Percentiles rank a stretch among this genome's conserved stretches.
Evolutionary conservation across 352 stramenopile genomes (phyloP).

Genomic region (Globisporangium canariense): DNA sequence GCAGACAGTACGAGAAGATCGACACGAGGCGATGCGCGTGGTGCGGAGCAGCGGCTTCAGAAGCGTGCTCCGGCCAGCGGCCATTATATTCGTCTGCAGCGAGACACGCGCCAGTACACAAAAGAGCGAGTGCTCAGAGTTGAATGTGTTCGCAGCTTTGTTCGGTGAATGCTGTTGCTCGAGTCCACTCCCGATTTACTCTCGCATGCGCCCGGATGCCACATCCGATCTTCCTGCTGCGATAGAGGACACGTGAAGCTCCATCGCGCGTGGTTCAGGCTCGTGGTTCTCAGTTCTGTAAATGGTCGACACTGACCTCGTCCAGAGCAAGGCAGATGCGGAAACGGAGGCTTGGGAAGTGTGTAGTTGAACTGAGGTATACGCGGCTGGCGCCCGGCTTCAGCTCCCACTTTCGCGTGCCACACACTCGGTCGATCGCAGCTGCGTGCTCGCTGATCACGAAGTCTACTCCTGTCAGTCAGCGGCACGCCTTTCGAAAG

Average conservation of each 20-base stretch:
- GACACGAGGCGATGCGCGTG: conserved; percentile 3
- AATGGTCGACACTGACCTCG: too few species aligned
- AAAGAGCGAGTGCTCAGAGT: not conserved
- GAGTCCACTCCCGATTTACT: not conserved
- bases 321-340: not conserved
- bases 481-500: not conserved
- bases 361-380: not conserved
- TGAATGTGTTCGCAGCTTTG: not conserved
- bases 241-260: not conserved
- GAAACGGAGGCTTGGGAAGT: not conserved
- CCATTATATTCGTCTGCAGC: not conserved
- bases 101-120: not conserved
- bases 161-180: not conserved
- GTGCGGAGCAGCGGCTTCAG: conserved; percentile 4
- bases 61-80: not conserved
- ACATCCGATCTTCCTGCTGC: too few species aligned
- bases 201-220: too few species aligned
- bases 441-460: conserved; percentile 2
- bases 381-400: not conserved
- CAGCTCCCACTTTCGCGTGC: not conserved
- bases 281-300: too few species aligned
- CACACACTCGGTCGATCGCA: not conserved
- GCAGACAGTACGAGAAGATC: conserved; percentile 21
- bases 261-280: too few species aligned
- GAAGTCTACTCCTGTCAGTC: conserved; percentile 1